A percentile compares a stretch with the other conserved stretches of the same genome.
Evolutionary conservation across 192 early-diverging fungal species (phyloP).

Genomic region (Coemansia sp.): DNA sequence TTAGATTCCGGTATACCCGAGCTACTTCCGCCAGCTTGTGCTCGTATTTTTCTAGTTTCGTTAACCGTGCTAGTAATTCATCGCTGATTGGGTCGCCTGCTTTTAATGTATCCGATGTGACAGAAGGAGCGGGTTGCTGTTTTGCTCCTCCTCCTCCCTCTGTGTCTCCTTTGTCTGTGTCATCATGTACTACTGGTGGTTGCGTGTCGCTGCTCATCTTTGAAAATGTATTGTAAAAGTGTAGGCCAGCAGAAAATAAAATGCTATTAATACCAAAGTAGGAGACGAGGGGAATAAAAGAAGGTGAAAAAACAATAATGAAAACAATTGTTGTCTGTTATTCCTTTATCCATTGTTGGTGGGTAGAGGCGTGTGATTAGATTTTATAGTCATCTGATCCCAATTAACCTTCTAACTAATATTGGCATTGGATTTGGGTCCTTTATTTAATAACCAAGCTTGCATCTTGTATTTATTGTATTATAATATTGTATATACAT

Average conservation of each 20-base stretch:
- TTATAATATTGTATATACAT: too few species aligned
- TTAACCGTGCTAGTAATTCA: constrained; percentile 22
- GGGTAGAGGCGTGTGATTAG: neutral
- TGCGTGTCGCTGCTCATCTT: constrained; percentile 19
- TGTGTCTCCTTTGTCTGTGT: neutral
- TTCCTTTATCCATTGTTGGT: neutral
- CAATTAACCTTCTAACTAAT: too few species aligned
- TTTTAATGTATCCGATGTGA: constrained; percentile 30
- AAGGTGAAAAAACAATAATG: neutral
- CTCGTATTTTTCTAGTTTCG: constrained; percentile 53
- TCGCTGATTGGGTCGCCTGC: constrained; percentile 35
- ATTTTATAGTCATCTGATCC: too few species aligned
- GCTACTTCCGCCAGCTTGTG: constrained; percentile 52
- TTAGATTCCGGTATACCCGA: constrained; percentile 52
- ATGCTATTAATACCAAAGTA: too few species aligned
- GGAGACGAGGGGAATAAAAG: neutral
- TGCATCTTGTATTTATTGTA: too few species aligned
- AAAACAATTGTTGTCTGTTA: neutral
- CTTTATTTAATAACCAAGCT: too few species aligned
- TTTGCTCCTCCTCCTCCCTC: neutral
- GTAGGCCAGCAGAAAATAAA: neutral
- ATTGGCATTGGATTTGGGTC: too few species aligned
- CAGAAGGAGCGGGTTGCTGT: too few species aligned
- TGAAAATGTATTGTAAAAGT: neutral
- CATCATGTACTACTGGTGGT: neutral